Conservation (phyloP, 331 rosid species). For the Arachis monticola region DNA sequence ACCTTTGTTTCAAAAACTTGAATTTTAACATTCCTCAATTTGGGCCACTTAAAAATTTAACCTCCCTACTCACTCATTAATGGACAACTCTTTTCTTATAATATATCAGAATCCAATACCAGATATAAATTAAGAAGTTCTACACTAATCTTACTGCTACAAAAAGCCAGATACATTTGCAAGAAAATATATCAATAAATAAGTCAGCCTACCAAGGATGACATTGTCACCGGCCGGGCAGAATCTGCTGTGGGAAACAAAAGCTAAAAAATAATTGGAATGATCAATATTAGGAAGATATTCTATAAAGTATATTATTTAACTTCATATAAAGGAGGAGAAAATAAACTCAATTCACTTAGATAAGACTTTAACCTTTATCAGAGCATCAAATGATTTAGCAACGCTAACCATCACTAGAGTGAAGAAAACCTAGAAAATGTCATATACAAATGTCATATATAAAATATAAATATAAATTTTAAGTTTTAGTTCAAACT, state of each 20-base stretch:
- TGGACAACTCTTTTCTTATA: neutral
- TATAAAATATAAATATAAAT: too few relatives aligned
- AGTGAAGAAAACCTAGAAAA: constrained; percentile 90
- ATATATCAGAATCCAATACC: neutral
- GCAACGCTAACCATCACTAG: constrained; percentile 96
- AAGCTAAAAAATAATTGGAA: constrained; percentile 45
- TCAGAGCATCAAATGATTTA: constrained; percentile 58
- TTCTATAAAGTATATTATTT: too few relatives aligned
- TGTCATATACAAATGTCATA: constrained; percentile 65
- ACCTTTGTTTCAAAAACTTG: neutral
- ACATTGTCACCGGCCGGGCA: constrained; percentile 86
- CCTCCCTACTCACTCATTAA: neutral
- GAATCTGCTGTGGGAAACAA: constrained; percentile 79
- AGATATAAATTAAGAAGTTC: neutral
- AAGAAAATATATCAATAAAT: constrained; percentile 1
- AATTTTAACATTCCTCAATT: neutral
- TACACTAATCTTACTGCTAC: too few relatives aligned
- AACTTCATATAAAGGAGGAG: too few relatives aligned
- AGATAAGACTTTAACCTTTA: neutral
- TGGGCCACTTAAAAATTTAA: neutral
- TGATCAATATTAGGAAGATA: too few relatives aligned
- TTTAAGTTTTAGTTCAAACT: too few relatives aligned
- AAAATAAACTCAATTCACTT: too few relatives aligned
- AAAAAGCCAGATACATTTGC: too few relatives aligned
- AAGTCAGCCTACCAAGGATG: constrained; percentile 69